Evolutionary conservation across 805 yeast species (phyloP).

Genomic region (Metschnikowia bowlesiae): DNA sequence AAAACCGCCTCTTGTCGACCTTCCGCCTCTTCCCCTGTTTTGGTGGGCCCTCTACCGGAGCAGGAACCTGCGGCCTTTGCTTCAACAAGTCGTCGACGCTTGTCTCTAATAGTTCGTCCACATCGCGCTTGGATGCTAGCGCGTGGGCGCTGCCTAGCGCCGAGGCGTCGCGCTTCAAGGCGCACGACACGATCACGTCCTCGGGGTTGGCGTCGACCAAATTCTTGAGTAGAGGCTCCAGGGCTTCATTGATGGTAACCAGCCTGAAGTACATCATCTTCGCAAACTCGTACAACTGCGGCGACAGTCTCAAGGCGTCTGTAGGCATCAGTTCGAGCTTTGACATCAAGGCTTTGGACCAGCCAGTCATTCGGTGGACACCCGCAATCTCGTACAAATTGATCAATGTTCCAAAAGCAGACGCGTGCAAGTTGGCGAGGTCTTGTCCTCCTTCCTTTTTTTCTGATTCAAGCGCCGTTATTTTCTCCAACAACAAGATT

Average conservation of each 20-base stretch:
- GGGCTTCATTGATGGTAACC: conserved; percentile 15
- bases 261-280: conserved; percentile 30
- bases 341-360: conserved; percentile 3
- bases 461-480: conserved; percentile 7
- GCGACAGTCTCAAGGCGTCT: conserved; percentile 10
- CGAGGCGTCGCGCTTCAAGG: conserved; percentile 18
- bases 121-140: conserved; percentile 16
- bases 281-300: conserved; percentile 22
- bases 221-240: conserved; percentile 19
- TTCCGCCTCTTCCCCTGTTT: conserved; percentile 20
- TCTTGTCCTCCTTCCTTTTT: not conserved
- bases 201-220: conserved; percentile 18
- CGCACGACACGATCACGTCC: conserved; percentile 24
- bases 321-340: conserved; percentile 5
- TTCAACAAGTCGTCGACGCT: conserved; percentile 22
- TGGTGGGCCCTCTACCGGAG: conserved; percentile 1
- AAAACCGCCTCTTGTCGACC: conserved; percentile 17
- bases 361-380: not conserved
- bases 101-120: conserved; percentile 32
- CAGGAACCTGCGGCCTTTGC: not conserved
- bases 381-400: conserved; percentile 8
- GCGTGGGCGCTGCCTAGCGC: conserved; percentile 18
- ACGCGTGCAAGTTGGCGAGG: conserved; percentile 4
- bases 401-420: conserved; percentile 10
- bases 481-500: conserved; percentile 12